phyloP scores from a whole-genome alignment of 345 rosid species.

The Citrus cavaleriei region DNA sequence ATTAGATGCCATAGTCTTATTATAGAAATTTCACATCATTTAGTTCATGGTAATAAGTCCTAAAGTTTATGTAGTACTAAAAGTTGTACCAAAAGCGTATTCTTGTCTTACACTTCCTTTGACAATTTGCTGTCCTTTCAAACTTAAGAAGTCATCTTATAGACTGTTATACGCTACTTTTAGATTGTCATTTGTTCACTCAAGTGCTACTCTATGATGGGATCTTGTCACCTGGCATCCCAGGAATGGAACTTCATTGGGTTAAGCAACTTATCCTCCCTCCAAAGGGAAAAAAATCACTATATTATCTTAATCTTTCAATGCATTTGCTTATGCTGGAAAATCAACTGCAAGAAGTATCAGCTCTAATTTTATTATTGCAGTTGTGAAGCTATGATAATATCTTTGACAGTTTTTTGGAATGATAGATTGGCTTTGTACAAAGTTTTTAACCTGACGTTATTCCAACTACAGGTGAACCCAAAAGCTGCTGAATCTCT shows the following conservation, averaged over 20 bases:
- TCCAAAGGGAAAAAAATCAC: not conserved
- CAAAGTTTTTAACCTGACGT: not conserved
- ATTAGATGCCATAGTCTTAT: not conserved
- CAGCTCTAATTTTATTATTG: not conserved
- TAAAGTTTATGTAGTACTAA: not conserved
- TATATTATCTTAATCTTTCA: not conserved
- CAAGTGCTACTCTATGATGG: not conserved
- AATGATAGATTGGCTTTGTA: not conserved
- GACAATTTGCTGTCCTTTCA: not conserved
- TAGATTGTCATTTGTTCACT: not conserved
- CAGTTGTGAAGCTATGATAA: not conserved
- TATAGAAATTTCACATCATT: not conserved
- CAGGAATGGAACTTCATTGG: not conserved
- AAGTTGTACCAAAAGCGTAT: not conserved
- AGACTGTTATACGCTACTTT: not conserved
- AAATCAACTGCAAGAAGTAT: not conserved
- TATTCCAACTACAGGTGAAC: conserved; percentile 56
- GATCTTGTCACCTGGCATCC: not conserved
- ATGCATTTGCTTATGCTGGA: not conserved
- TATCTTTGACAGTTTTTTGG: not conserved
- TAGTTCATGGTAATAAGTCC: not conserved
- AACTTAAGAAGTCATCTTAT: not conserved
- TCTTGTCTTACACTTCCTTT: not conserved
- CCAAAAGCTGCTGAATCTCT: conserved; percentile 97
- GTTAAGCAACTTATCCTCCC: not conserved